Percentiles rank a stretch among this genome's conserved stretches.
Conservation (phyloP, 805 yeast genomes). For the Yamadazyma sp. region DNA sequence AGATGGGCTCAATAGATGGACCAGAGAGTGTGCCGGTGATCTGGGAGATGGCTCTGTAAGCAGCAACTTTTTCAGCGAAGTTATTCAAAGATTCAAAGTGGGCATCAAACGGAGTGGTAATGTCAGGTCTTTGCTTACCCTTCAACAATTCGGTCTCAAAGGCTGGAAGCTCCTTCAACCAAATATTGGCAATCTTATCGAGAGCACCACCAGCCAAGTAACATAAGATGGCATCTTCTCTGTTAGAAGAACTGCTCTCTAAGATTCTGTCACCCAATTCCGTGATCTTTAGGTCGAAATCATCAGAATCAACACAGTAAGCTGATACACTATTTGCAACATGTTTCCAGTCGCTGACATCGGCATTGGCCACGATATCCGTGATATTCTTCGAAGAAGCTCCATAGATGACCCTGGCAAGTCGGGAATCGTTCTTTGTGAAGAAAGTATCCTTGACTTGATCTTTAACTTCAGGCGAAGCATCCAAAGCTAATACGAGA, state of each 20-base stretch:
- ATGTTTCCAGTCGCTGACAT: constrained; percentile 79
- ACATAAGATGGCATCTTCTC: constrained; percentile 75
- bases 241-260: constrained; percentile 34
- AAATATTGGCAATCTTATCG: constrained; percentile 73
- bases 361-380: constrained; percentile 77
- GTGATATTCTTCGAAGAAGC: constrained; percentile 53
- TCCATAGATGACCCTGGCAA: constrained; percentile 74
- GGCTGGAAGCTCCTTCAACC: constrained; percentile 70
- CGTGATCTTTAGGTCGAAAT: constrained; percentile 55
- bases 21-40: constrained; percentile 36
- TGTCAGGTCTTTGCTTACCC: constrained; percentile 40
- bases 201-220: constrained; percentile 80
- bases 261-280: constrained; percentile 78
- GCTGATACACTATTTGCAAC: constrained; percentile 70
- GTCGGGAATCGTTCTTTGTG: constrained; percentile 48
- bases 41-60: constrained; percentile 57
- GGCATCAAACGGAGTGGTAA: constrained; percentile 72
- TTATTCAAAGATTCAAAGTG: constrained; percentile 77
- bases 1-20: constrained; percentile 48
- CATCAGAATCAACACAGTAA: constrained; percentile 46
- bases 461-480: constrained; percentile 56
- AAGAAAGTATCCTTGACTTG: constrained; percentile 75
- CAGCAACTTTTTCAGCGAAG: constrained; percentile 80
- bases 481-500: constrained; percentile 72
- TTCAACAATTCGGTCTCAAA: constrained; percentile 46